Conservation (phyloP, 306 rosid species). For the apple (Malus domestica) region ASM211411v1 NC_041798.1:23673001-23673500, state of each 20-base stretch:
- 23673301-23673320: too few relatives aligned
- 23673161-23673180: not conserved
- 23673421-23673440: conserved; percentile 58
- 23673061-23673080: too few relatives aligned
- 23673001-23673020: too few relatives aligned
- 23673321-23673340: too few relatives aligned
- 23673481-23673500: conserved; percentile 73
- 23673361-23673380: not conserved
- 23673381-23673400: not conserved
- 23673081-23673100: not conserved
- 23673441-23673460: conserved; percentile 60
- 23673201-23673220: not conserved
- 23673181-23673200: not conserved
- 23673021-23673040: too few relatives aligned
- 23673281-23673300: too few relatives aligned
- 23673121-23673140: not conserved
- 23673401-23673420: conserved; percentile 51
- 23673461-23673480: conserved; percentile 52
- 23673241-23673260: not conserved
- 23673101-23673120: not conserved
- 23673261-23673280: not conserved
- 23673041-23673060: too few relatives aligned
- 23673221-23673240: too few relatives aligned
- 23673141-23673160: not conserved
- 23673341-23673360: not conserved